Conservation (phyloP, 2,329 filamentous ascomycete genomes). For the Pezicula carpinea region DNA sequence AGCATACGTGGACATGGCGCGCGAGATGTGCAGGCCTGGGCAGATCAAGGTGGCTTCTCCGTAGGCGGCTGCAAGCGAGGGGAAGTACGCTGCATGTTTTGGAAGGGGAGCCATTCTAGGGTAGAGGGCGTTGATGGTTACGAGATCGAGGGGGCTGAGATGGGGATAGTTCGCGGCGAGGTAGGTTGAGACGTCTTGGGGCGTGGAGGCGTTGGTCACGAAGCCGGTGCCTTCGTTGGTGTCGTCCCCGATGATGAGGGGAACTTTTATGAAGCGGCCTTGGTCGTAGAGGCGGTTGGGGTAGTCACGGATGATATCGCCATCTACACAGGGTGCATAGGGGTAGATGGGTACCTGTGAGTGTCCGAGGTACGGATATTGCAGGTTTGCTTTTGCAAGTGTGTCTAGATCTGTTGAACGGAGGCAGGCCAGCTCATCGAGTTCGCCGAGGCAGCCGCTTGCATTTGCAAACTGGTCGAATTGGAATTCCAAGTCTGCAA, state of each 20-base stretch:
- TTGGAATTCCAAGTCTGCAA: conserved; percentile 31
- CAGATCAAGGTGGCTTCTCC: too few species aligned
- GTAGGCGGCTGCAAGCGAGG: too few species aligned
- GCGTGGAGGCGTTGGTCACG: too few species aligned
- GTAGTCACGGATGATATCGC: conserved; percentile 32
- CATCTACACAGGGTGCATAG: conserved; percentile 34
- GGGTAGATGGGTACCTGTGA: too few species aligned
- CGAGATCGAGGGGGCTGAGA: conserved; percentile 18
- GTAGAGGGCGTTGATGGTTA: conserved; percentile 24
- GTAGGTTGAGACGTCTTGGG: conserved; percentile 35
- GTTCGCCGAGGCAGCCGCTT: conserved; percentile 22
- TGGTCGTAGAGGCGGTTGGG: conserved; percentile 29
- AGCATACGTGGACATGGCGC: conserved; percentile 31
- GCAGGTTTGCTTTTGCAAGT: conserved; percentile 29
- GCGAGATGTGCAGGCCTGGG: conserved; percentile 26
- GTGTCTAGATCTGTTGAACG: conserved; percentile 25
- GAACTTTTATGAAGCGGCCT: conserved; percentile 31
- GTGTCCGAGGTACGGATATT: too few species aligned
- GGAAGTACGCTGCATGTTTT: conserved; percentile 44
- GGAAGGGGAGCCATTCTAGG: conserved; percentile 26
- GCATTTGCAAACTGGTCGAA: conserved; percentile 30
- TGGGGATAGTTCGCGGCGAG: conserved; percentile 31
- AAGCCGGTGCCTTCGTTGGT: conserved; percentile 55
- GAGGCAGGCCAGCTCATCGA: conserved; percentile 31
- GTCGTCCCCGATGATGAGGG: conserved; percentile 34